Percentiles rank a stretch among this genome's conserved stretches.
These are phyloP conservation scores for Garcia nutans DNA, from an alignment of 345 rosid genomes.

Conservation along the genomic window DNA sequence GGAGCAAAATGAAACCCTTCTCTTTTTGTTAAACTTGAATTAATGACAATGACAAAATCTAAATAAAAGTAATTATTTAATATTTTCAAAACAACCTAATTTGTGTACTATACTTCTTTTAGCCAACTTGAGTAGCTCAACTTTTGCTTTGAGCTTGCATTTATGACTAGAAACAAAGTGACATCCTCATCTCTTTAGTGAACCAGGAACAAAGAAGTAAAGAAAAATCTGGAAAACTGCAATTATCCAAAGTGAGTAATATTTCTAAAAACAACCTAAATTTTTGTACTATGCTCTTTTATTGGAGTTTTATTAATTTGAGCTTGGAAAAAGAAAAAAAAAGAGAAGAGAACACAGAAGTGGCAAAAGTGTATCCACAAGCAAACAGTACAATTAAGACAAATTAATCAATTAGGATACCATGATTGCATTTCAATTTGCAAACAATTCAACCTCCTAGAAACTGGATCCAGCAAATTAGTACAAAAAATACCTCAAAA, in stretches of 20 bases:
- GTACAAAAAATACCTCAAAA: neutral
- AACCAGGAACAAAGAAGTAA: neutral
- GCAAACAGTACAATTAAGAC: neutral
- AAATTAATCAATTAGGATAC: conserved; percentile 14
- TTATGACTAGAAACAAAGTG: neutral
- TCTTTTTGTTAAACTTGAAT: neutral
- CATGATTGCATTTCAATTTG: conserved; percentile 3
- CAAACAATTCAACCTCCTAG: conserved; percentile 14
- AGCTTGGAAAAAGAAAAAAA: neutral
- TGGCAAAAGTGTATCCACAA: conserved; percentile 4
- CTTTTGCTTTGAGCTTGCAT: neutral
- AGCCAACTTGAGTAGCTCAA: neutral
- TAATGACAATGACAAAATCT: neutral
- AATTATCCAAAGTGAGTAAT: conserved; percentile 2
- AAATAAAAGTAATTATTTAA: no score
- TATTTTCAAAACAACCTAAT: neutral
- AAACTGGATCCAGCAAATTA: conserved; percentile 15
- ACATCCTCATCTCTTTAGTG: no score
- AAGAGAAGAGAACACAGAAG: neutral
- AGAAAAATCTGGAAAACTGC: neutral
- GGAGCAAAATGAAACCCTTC: neutral
- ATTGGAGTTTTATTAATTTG: neutral
- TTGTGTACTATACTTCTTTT: neutral
- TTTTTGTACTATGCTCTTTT: neutral
- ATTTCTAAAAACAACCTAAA: neutral